A percentile compares a stretch with the other conserved stretches of the same genome.
These are phyloP conservation scores for Malassezia brasiliensis DNA, from an alignment of 1,284 basidiomycete species.

Conservation along the genomic window DNA sequence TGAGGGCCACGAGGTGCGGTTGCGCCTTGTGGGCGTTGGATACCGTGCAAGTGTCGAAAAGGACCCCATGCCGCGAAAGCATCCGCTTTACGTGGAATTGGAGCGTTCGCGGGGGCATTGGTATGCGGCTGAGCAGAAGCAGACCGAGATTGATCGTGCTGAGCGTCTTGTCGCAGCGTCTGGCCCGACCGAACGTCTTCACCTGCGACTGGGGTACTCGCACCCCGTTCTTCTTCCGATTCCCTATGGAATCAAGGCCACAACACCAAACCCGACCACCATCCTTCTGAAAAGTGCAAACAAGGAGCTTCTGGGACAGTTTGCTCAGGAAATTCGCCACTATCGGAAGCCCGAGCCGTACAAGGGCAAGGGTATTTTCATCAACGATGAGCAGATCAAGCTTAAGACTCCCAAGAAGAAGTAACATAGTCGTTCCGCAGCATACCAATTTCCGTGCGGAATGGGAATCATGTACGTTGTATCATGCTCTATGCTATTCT, in stretches of 20 bases:
- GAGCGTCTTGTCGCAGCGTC: constrained; percentile 15
- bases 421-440: constrained; percentile 51
- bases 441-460: not conserved
- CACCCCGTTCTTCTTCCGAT: constrained; percentile 76
- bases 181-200: constrained; percentile 26
- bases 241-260: constrained; percentile 50
- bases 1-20: constrained; percentile 68
- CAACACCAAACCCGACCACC: constrained; percentile 51
- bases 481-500: too few relatives aligned
- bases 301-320: constrained; percentile 64
- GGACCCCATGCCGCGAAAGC: constrained; percentile 54
- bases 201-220: constrained; percentile 63
- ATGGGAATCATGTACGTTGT: not conserved
- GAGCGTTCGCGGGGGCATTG: constrained; percentile 22
- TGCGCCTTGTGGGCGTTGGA: constrained; percentile 88
- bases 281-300: constrained; percentile 54
- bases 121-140: constrained; percentile 23
- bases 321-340: constrained; percentile 72
- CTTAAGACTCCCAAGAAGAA: constrained; percentile 92
- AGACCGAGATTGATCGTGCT: constrained; percentile 22
- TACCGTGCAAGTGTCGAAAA: constrained; percentile 79
- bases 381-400: constrained; percentile 75
- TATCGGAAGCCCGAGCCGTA: constrained; percentile 91
- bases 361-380: constrained; percentile 77
- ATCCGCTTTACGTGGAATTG: constrained; percentile 29